Percentiles rank a stretch among this genome's conserved stretches.
phyloP scores from a whole-genome alignment of 139 green algal genomes.

The Coccomyxa sp. region DNA sequence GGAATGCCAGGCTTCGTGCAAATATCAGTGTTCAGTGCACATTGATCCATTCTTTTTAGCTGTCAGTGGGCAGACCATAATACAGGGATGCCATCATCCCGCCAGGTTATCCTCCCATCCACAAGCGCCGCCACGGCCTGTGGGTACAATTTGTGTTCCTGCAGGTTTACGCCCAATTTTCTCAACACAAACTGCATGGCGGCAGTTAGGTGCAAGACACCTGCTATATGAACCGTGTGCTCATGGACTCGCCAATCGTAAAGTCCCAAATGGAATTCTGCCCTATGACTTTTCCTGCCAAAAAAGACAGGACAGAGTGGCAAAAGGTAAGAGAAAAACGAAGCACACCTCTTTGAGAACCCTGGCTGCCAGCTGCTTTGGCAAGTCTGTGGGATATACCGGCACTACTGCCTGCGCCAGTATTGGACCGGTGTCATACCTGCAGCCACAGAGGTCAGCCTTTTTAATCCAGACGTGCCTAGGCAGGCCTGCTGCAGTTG shows the following conservation, averaged over 20 bases:
- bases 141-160: constrained; percentile 88
- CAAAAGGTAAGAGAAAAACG: not conserved
- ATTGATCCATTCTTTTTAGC: not conserved
- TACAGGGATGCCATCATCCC: constrained; percentile 82
- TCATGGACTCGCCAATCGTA: not conserved
- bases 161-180: not conserved
- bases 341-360: constrained; percentile 80
- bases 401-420: constrained; percentile 86
- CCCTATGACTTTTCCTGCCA: not conserved
- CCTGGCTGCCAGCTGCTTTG: constrained; percentile 66
- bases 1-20: no score
- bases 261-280: not conserved
- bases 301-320: not conserved
- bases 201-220: not conserved
- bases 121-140: constrained; percentile 84
- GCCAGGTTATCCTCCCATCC: constrained; percentile 83
- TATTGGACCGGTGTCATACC: constrained; percentile 93
- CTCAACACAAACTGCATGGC: not conserved
- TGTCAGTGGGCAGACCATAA: constrained; percentile 30
- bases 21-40: no score
- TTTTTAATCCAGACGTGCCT: not conserved
- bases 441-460: not conserved
- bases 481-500: not conserved
- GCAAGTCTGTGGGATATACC: constrained; percentile 77
- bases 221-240: not conserved